Evolutionary conservation across 345 rosid genomes (phyloP), one percentile per base, ranked within the genome.

Genomic region (Cochlearia excelsa): DNA sequence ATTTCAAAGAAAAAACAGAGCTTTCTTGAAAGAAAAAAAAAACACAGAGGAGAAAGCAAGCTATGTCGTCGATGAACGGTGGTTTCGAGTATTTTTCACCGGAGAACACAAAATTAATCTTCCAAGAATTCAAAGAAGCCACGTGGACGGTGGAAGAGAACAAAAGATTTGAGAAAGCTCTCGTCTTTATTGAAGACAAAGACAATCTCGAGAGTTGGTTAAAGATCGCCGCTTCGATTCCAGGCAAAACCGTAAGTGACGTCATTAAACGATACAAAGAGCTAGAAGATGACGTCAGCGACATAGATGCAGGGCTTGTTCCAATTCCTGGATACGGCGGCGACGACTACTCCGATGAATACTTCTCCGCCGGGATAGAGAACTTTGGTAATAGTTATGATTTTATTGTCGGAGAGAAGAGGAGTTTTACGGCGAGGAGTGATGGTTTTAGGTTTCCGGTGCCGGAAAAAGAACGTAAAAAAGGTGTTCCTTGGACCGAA

Each of bases 401-500:
- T 40, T 82, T 68, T 41, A 82, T 63, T 7, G 46, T 78, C 29
- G 81, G 80, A 23, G 93, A 85, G 7, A 88, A 82, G 84, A 80
- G 96, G 78, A 73, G 82, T 41, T 78, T 79, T 0, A 65, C 82
- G 0, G 75, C 69, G 35, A 56, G 7, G 52, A 37, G 1, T 7
- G 51, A 46, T 64, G 34, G 23, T 4, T 65, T 51, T 41, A 71
- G 86, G 33, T 78, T 78, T 43, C 59, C 43, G 59, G 38, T 57
- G 43, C 75, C 78, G 1, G 97, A 93, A 38, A 91, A 82, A 42
- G 99, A 93, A 67, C 79, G 99, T 72, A 93, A 90, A 85, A 93
- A 90, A 64, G 99, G 99, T 5, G 86, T 93, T 47, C 97, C 97
- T 0, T 93, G 99, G 99, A 93, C 99, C 0, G 99, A 93, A 72